Base-by-base conservation (phyloP, 2,329 filamentous ascomycete species). In the Cladobotryum mycophilum region DNA sequence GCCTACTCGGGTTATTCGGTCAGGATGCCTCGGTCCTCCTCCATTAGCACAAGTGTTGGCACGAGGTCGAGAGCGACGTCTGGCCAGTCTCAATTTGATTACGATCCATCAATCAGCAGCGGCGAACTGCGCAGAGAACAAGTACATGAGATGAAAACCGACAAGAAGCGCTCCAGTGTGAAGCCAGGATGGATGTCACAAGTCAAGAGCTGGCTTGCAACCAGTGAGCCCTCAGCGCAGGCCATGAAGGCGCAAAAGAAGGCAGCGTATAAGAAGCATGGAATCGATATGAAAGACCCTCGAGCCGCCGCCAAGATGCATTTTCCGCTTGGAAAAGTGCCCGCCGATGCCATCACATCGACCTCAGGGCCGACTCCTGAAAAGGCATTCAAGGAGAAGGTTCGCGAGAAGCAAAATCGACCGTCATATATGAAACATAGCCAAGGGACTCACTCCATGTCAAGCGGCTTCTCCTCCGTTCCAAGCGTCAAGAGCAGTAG, bases 211-310 rank as follows among this genome's bases (percentile, higher is more conserved):
- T 79, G 76, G 76, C 59, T 78, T 7, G 67, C 67, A 2, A 67
- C 70, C 18, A 74, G 70, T 44, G 76, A 80, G 54, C 76, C 76
- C 11, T 78, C 76, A 0, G 66, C 67, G 2, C 71, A 75, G 41
- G 76, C 74, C 1, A 64, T 77, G 56, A 75, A 71, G 55, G 61
- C 72, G 13, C 72, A 76, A 54, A 74, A 70, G 56, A 69, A 65
- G 47, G 66, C 68, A 13, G 64, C 68, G 1, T 77, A 68, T 54
- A 64, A 67, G 43, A 72, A 65, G 40, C 70, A 72, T n/a, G 74
- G 73, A 17, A 61, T 78, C 46, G 61, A 70, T 15, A 62, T 62
- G 42, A 66, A 70, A 20, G 73, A 77, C 43, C 72, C 74, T 4
- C 60, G 62, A 14, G 72, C 72, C 9, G 70, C 66, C 30, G 68